Evolutionary conservation across 108 stramenopile genomes (phyloP).

Genomic region (Pseudonitzschia pungens): DNA sequence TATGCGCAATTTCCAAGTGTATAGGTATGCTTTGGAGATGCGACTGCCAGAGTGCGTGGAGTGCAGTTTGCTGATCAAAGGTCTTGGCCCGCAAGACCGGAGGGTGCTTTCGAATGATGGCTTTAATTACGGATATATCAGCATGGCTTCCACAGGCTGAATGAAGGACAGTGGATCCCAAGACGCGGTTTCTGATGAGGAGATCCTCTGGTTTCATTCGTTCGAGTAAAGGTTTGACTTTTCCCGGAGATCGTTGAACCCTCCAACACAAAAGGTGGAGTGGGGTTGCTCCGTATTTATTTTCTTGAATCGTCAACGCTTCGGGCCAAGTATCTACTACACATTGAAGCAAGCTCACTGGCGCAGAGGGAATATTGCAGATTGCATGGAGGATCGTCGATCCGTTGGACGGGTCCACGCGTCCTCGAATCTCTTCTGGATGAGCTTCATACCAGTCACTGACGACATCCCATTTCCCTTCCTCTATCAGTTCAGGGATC

Average conservation of each 20-base stretch:
- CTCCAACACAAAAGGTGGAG: slow-evolving; percentile 38
- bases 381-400: slow-evolving; percentile 38
- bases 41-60: slow-evolving; percentile 41
- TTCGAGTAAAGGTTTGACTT: slow-evolving; percentile 31
- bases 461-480: slow-evolving; percentile 33
- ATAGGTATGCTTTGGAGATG: slow-evolving; percentile 43
- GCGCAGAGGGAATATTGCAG: slow-evolving; percentile 18
- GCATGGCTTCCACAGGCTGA: slow-evolving; percentile 44
- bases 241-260: slow-evolving; percentile 20
- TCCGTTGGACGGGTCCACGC: slow-evolving; percentile 26
- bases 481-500: slow-evolving; percentile 23
- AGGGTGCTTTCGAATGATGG: slow-evolving; percentile 31
- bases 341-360: slow-evolving; percentile 25
- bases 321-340: slow-evolving; percentile 31
- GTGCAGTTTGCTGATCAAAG: slow-evolving; percentile 33
- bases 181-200: slow-evolving; percentile 28
- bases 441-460: slow-evolving; percentile 12
- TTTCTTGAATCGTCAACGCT: slow-evolving; percentile 35
- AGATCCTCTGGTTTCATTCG: slow-evolving; percentile 32
- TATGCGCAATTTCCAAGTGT: slow-evolving; percentile 30
- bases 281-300: slow-evolving; percentile 38
- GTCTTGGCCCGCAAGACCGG: slow-evolving; percentile 20
- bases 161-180: slow-evolving; percentile 50
- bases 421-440: slow-evolving; percentile 22
- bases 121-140: slow-evolving; percentile 25